Evolutionary conservation across 164 flowering plant species (phyloP), one percentile per base, ranked within the genome.

Genomic region (Cinnamomum micranthum): DNA sequence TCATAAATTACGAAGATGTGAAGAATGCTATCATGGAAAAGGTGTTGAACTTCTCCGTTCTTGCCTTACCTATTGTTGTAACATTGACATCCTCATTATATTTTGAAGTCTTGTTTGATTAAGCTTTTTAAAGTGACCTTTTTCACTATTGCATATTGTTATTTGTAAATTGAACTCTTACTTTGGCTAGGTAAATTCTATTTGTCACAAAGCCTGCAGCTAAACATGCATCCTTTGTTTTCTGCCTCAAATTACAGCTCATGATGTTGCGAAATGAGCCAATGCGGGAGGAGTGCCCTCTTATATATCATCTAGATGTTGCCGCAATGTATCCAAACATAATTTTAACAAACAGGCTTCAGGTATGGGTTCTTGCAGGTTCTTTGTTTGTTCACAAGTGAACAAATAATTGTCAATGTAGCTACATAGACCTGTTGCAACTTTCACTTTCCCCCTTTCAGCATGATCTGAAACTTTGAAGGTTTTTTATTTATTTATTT

Each of bases 301-400:
- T 96, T 67, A 94, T 96, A 73, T 96, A 96, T 87, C 99, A 96
- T 85, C 85, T 96, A 25, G 99, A 96, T 87, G 99, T 96, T 71
- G 99, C 99, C 77, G 99, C 99, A 67, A 96, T 96, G 99, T 96
- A 96, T 82, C 99, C 99, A 50, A 96, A 96, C 80, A 96, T 96
- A 77, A 96, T 96, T 76, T 82, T 96, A 75, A 96, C 99, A 62
- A 96, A 96, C 85, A 87, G 99, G 87, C 98, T 96, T 80, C 99
- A 95, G 98, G 99, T 95, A 77, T 68, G 66, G 12, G 25, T 17
- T 51, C 55, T 17, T 23, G 22, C 25, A 25, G 10, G 14, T 35
- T 69, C 4, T 14, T 15, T 15, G 15, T 55, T 55, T 55, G 60
- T 55, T 55, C 60, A 11, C 47, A 6, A 41, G 10, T 7, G 47